Conservation (phyloP, 306 rosid genomes). For the Cicer yamashitae region DNA sequence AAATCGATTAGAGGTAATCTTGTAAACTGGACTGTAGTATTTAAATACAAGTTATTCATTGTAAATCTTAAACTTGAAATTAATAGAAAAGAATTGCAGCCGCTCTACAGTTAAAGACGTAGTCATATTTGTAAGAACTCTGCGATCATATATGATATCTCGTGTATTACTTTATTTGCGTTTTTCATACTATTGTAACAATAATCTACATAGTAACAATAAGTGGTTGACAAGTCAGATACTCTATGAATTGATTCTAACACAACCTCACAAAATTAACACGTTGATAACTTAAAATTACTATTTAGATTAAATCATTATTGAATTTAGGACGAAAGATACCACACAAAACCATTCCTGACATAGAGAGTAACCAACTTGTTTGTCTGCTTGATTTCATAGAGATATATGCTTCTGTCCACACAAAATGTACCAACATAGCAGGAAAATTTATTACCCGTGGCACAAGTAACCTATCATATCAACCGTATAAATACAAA, state of each 20-base stretch:
- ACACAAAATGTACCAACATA: slow-evolving; percentile 49
- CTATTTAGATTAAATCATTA: background rate
- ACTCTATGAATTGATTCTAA: background rate
- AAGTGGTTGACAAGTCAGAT: no score
- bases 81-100: no score
- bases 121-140: no score
- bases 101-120: no score
- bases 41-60: no score
- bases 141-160: no score
- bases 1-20: no score
- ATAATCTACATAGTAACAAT: no score
- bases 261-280: background rate
- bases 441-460: slow-evolving; percentile 15
- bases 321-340: slow-evolving; percentile 5
- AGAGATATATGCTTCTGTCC: slow-evolving; percentile 47
- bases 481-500: slow-evolving; percentile 41
- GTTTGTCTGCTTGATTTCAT: slow-evolving; percentile 34
- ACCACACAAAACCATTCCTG: slow-evolving; percentile 38
- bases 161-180: no score
- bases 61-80: no score
- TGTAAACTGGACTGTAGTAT: no score
- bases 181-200: no score
- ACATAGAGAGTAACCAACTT: slow-evolving; percentile 36
- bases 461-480: slow-evolving; percentile 34
- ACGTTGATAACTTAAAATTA: background rate